Evolutionary conservation across 139 green algal species (phyloP).

Genomic region (Marvania coccoides): DNA sequence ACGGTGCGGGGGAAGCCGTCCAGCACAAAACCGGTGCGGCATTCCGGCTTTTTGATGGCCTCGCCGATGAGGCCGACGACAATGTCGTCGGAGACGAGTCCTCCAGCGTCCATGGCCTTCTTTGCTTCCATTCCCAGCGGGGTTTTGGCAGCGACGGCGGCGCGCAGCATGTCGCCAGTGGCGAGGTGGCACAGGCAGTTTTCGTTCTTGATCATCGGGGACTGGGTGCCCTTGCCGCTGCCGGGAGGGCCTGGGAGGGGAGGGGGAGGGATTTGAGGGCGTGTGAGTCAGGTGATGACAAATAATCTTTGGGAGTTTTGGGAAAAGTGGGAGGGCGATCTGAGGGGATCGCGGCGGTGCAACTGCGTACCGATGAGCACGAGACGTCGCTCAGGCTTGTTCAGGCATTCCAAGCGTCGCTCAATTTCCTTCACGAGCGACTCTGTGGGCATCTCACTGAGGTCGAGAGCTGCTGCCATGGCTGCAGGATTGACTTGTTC

Average conservation of each 20-base stretch:
- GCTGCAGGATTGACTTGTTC: background rate
- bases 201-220: slow-evolving; percentile 89
- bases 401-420: slow-evolving; percentile 80
- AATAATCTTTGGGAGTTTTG: no score
- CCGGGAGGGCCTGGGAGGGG: slow-evolving; percentile 69
- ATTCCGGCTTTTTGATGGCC: slow-evolving; percentile 76
- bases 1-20: slow-evolving; percentile 93
- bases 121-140: slow-evolving; percentile 85
- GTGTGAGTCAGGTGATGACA: no score
- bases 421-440: slow-evolving; percentile 84
- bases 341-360: no score
- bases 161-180: slow-evolving; percentile 92
- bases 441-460: slow-evolving; percentile 67
- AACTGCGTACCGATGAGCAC: slow-evolving; percentile 80
- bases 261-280: background rate
- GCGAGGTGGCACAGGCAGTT: slow-evolving; percentile 97
- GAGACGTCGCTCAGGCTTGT: slow-evolving; percentile 91
- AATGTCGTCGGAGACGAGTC: slow-evolving; percentile 92
- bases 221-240: slow-evolving; percentile 91
- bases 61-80: slow-evolving; percentile 96
- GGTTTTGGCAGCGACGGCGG: slow-evolving; percentile 74
- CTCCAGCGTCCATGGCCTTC: slow-evolving; percentile 92
- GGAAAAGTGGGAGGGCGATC: no score
- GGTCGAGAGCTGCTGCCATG: slow-evolving; percentile 30
- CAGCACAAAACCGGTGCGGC: slow-evolving; percentile 92